phyloP scores from a whole-genome alignment of 2,329 filamentous ascomycete genomes.

The Talaromyces sp. region DNA sequence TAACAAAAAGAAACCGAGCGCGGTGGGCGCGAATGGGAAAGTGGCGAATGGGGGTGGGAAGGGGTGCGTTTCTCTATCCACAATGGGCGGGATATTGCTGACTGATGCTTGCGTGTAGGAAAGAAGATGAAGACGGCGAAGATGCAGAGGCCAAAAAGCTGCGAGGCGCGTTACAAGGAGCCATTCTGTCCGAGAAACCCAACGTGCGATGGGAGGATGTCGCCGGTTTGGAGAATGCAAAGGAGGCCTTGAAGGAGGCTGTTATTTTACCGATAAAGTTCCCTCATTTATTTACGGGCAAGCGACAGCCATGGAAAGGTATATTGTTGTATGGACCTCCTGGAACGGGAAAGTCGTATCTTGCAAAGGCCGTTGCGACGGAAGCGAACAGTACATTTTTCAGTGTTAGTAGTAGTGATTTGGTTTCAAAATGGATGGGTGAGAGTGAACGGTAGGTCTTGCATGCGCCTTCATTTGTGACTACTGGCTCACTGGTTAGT shows the following conservation, averaged over 20 bases:
- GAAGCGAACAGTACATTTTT: slow-evolving; percentile 99
- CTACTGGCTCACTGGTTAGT: slow-evolving; percentile 44
- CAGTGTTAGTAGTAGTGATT: slow-evolving; percentile 92
- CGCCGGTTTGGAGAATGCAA: slow-evolving; percentile 86
- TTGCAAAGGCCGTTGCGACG: slow-evolving; percentile 95
- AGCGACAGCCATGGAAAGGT: slow-evolving; percentile 96
- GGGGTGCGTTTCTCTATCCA: slow-evolving; percentile 40
- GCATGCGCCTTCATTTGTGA: background rate
- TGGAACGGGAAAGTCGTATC: slow-evolving; percentile 94
- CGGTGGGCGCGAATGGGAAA: slow-evolving; percentile 52
- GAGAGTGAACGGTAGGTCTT: slow-evolving; percentile 82
- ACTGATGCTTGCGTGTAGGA: slow-evolving; percentile 26
- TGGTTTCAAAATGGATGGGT: slow-evolving; percentile 99
- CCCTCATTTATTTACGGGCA: slow-evolving; percentile 90
- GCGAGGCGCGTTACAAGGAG: slow-evolving; percentile 81
- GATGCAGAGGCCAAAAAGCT: slow-evolving; percentile 96
- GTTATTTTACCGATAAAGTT: slow-evolving; percentile 98
- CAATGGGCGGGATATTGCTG: background rate
- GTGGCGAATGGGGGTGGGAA: slow-evolving; percentile 52
- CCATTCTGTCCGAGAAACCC: slow-evolving; percentile 90
- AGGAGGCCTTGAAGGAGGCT: slow-evolving; percentile 96
- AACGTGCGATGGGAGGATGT: slow-evolving; percentile 99
- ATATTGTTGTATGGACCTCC: slow-evolving; percentile 95
- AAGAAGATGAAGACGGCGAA: slow-evolving; percentile 62
- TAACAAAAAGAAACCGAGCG: slow-evolving; percentile 51